A percentile compares a stretch with the other conserved stretches of the same genome.
Conservation (phyloP, 2,329 filamentous ascomycete genomes). For the Pseudogymnoascus sp. region DNA sequence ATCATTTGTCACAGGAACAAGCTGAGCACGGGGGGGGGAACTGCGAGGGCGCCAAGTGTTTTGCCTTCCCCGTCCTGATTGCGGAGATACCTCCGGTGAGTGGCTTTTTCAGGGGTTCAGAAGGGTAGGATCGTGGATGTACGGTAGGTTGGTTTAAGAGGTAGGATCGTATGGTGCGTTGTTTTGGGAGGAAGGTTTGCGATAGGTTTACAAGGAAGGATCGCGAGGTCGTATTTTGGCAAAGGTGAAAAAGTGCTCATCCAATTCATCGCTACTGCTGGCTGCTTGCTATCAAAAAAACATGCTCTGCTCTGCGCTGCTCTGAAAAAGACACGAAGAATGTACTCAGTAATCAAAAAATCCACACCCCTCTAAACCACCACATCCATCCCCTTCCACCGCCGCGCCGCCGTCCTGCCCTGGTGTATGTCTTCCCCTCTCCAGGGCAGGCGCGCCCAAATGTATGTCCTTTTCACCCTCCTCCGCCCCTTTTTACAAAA, state of each 20-base stretch:
- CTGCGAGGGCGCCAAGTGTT: background rate
- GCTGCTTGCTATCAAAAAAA: background rate
- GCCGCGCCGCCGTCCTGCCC: background rate
- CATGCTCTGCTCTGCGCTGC: background rate
- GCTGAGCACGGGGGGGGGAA: background rate
- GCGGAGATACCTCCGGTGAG: background rate
- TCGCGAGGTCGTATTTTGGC: background rate
- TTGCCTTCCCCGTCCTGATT: background rate
- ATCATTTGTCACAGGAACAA: background rate
- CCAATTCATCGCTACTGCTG: conserved; percentile 4
- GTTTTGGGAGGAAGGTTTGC: background rate
- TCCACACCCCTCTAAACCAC: background rate
- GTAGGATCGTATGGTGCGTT: no score
- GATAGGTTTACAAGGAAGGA: background rate
- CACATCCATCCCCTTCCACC: background rate
- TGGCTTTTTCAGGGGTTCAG: background rate
- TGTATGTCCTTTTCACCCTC: background rate
- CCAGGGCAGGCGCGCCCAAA: background rate
- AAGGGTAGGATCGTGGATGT: background rate
- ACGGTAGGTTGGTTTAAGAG: background rate
- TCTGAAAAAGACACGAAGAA: conserved; percentile 2
- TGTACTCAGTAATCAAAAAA: background rate
- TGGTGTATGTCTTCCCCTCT: background rate
- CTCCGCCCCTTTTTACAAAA: background rate
- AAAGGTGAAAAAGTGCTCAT: background rate